Base-by-base conservation (phyloP, 2,329 filamentous ascomycete genomes). In the Fusarium brevicatenulatum region DNA sequence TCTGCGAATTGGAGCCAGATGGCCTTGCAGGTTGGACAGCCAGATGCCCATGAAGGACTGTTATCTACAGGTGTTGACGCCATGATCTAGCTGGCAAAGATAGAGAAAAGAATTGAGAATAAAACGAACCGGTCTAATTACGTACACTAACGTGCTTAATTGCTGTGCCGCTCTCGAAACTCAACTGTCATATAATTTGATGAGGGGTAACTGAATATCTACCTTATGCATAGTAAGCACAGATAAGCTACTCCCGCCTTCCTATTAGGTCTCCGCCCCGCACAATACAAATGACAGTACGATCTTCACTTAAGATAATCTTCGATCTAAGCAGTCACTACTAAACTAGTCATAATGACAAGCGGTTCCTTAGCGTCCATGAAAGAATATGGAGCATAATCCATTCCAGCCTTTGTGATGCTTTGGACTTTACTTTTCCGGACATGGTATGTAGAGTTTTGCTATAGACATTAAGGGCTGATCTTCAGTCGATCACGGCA, bases 131-230 rank as follows among this genome's bases (percentile, higher is more conserved):
- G 7, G 6, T 25, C 16, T 44, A 12, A 12, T 13, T 19, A 2
- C 3, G 7, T 4, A 19, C 1, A 4, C 7, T 9, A 1, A 7
- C 5, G 18, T 28, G 43, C 4, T 13, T 9, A 7, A 1, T 13
- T 28, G 18, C 23, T 5, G 18, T 15, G 23, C 23, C 11, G 23
- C 8, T 46, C 16, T 7, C 1, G 11, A 25, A 13, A 16, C 0
- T 13, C 23, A 7, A 18, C 3, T 23, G 1, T 28, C 11, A 28
- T 9, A 9, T 28, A 11, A 21, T 46, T 10, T 28, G 2, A 46
- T 19, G 23, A 46, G 43, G 43, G 18, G 42, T 9, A 25, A 25
- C 7, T 18, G 23, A 1, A 5, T n/a, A n/a, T n/a, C n/a, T n/a
- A n/a, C n/a, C n/a, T n/a, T 12, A 44, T 25, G 42, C 42, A 28